Evolutionary conservation across 140 eudicot genomes (phyloP), one percentile per base, ranked within the genome.

Genomic region (Stevia rebaudiana): DNA sequence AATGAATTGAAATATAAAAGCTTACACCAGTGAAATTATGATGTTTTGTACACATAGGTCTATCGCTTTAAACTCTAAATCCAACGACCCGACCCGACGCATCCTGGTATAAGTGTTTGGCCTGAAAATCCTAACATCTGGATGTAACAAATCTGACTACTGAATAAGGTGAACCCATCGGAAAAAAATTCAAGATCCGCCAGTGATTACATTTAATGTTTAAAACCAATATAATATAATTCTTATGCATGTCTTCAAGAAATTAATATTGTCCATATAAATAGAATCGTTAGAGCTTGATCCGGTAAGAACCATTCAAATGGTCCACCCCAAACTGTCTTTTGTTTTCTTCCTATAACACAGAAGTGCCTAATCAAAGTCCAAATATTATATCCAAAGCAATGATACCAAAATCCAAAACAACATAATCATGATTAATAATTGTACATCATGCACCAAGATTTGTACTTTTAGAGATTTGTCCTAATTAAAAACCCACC

Each of bases 261-360:
- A 67, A 59, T 6, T 58, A 22, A 74, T 74, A 50, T 17, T 39
- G 67, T 67, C 74, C 74, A 57, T 66, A 57, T 42, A 33, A 53
- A 54, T 19, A 64, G 78, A 22, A 52, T 53, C 51, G 53, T 64
- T 52, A 9, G 52, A 24, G n/a, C 11, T 72, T 56, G 36, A 56
- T 73, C 73, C 55, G 57, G 0, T 10, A 6, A 30, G 59, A 62
- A 67, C 71, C 75, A 68, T 47, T 58, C 41, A 73, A 12, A 63
- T 13, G 39, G 72, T 63, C 63, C 67, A 59, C 59, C 21, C 50
- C 41, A 56, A 22, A 57, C 49, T 4, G 63, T 37, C 56, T 67
- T 60, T 74, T 59, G 65, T 60, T 67, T 60, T 68, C 35, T 75
- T 68, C 56, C 65, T 48, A 63, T 35, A 58, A 31, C 72, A 43